These are phyloP conservation scores for Sanghuangporus weigelae DNA, from an alignment of 1,284 basidiomycete species.

Conservation along the genomic window DNA sequence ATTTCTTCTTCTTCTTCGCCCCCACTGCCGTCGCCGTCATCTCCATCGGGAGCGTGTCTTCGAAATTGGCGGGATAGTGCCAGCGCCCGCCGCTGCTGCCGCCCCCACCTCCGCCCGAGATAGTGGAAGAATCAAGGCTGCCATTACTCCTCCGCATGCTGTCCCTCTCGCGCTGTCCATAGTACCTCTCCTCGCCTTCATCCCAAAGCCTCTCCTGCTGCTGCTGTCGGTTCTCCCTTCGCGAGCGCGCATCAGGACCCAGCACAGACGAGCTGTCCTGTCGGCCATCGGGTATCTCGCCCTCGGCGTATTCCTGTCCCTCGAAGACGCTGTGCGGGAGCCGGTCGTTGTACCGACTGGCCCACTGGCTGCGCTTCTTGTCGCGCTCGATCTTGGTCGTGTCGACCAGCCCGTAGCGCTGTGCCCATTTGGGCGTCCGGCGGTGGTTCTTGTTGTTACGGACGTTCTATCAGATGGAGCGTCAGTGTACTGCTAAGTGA, in stretches of 20 bases:
- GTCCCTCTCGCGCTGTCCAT: slow-evolving; percentile 55
- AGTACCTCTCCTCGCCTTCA: slow-evolving; percentile 67
- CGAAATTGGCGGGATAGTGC: slow-evolving; percentile 80
- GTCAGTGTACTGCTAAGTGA: background rate
- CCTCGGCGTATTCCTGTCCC: slow-evolving; percentile 71
- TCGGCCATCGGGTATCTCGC: slow-evolving; percentile 50
- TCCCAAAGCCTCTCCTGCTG: slow-evolving; percentile 49
- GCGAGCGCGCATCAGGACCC: slow-evolving; percentile 27
- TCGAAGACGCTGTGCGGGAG: slow-evolving; percentile 69
- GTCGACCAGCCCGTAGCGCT: slow-evolving; percentile 84
- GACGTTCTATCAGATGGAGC: slow-evolving; percentile 61
- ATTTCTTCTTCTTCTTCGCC: slow-evolving; percentile 50
- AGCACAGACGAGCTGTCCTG: slow-evolving; percentile 40
- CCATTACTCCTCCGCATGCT: slow-evolving; percentile 35
- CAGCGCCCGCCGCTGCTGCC: slow-evolving; percentile 39
- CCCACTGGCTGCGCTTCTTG: slow-evolving; percentile 81
- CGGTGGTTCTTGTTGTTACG: slow-evolving; percentile 90
- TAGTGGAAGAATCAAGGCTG: slow-evolving; percentile 34
- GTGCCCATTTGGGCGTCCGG: slow-evolving; percentile 92
- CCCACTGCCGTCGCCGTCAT: slow-evolving; percentile 21
- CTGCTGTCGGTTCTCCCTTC: slow-evolving; percentile 26
- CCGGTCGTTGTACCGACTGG: slow-evolving; percentile 79
- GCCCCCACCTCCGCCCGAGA: slow-evolving; percentile 21
- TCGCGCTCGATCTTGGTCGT: slow-evolving; percentile 71
- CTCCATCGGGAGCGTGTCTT: slow-evolving; percentile 46